Evolutionary conservation across 1,139 yeast species (phyloP).

Genomic region (Saccharomyces hybrid): DNA sequence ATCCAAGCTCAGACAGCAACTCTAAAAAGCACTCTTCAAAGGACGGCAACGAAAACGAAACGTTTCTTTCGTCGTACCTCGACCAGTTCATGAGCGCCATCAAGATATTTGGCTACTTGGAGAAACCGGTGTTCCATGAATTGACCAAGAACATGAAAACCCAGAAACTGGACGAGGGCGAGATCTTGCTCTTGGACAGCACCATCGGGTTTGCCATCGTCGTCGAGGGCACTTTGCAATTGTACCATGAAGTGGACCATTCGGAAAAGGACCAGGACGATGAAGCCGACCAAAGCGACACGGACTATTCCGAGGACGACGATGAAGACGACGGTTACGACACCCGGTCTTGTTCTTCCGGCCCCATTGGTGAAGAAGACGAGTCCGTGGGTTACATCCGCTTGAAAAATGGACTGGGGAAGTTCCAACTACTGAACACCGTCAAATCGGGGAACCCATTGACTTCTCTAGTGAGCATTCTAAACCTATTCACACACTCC

Average conservation of each 20-base stretch:
- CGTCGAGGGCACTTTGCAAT: constrained; percentile 86
- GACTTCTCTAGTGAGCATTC: constrained; percentile 71
- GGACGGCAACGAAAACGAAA: constrained; percentile 10
- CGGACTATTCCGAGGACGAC: neutral
- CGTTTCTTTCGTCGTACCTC: constrained; percentile 43
- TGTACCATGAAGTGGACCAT: constrained; percentile 50
- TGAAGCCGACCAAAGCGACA: constrained; percentile 1
- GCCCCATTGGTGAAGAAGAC: constrained; percentile 5
- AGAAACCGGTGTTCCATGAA: constrained; percentile 84
- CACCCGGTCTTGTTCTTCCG: neutral
- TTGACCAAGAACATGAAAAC: constrained; percentile 88
- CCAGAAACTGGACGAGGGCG: constrained; percentile 71
- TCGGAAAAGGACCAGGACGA: constrained; percentile 4
- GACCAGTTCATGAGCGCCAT: constrained; percentile 89
- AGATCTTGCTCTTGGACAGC: constrained; percentile 64
- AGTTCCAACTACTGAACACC: constrained; percentile 72
- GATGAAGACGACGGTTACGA: constrained; percentile 7
- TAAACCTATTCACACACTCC: constrained; percentile 52
- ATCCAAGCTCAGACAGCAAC: neutral
- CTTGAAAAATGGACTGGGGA: constrained; percentile 37
- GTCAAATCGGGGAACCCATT: constrained; percentile 81
- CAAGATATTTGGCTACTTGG: constrained; percentile 88
- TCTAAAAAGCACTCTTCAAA: neutral
- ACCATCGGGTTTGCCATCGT: constrained; percentile 82
- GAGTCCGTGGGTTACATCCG: constrained; percentile 32